Base-by-base conservation (phyloP, 1,284 basidiomycete genomes). In the Cryptococcus amylolentus region DNA sequence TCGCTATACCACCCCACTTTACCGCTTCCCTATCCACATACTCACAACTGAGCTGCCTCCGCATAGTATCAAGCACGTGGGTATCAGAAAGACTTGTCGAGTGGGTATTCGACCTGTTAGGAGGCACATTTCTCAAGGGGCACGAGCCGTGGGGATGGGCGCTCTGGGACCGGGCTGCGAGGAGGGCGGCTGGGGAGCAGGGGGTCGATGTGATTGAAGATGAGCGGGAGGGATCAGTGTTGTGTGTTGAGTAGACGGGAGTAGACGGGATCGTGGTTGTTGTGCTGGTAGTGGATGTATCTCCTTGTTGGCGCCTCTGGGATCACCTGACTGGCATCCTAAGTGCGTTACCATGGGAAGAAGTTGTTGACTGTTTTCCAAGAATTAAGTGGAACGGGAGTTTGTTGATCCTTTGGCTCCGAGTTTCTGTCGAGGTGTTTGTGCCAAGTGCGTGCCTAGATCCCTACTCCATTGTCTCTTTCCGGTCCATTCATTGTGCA, bases 131-230 rank as follows among this genome's bases (percentile, higher is more conserved):
- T 41, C 80, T 84, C 0, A 55, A 48, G 4, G 83, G 81, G 2
- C 72, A 76, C 18, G 83, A 82, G 61, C 82, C 83, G 1, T 46
- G 31, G 31, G 31, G 31, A 10, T 84, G 83, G 83, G 70, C 67
- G 41, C 65, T 76, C 16, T 84, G 82, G 82, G 77, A 64, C 42
- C 57, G 68, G 45, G 61, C 60, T 16, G 45, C 68, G 50, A 48
- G 52, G 26, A n/a, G 62, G n/a, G 27, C 49, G 9, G 64, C 41
- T 41, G 58, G 51, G 13, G 20, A 40, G 10, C 49, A 55, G 26
- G n/a, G 6, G 27, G 55, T 43, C 16, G 51, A 38, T 43, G 44
- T 38, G 18, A 26, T 31, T 38, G 20, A 20, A 9, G 39, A 16
- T 12, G 50, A 23, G 50, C 7, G n/a, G 42, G 23, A 43, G 23